Conservation (phyloP, 2,329 filamentous ascomycete genomes). For the Raffaelea deltoideospora region DNA sequence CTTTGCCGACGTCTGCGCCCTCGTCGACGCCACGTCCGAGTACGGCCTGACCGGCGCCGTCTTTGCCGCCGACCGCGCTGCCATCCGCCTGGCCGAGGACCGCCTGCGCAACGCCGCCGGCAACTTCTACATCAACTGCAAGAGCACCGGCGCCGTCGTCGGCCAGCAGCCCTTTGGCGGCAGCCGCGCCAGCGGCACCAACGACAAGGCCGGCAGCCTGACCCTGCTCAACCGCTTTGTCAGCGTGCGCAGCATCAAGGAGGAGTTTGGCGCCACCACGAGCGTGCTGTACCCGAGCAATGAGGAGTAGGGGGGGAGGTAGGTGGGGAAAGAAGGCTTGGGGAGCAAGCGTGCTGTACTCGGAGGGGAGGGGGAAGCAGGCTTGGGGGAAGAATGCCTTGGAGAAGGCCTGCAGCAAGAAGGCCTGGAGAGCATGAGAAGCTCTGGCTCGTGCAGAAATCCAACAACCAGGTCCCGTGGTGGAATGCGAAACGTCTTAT, state of each 20-base stretch:
- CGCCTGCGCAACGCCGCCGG: conserved; percentile 36
- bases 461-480: too few relatives aligned
- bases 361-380: too few relatives aligned
- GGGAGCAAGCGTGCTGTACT: too few relatives aligned
- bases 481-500: too few relatives aligned
- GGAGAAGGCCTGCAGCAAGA: too few relatives aligned
- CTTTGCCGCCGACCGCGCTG: conserved; percentile 31
- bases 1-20: conserved; percentile 35
- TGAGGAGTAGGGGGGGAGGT: conserved; percentile 29
- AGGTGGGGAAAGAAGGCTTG: not conserved
- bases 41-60: conserved; percentile 42
- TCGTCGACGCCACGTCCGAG: conserved; percentile 57
- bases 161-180: conserved; percentile 42
- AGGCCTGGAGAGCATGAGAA: too few relatives aligned
- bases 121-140: conserved; percentile 44
- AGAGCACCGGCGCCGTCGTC: conserved; percentile 39
- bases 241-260: conserved; percentile 40
- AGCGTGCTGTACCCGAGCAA: conserved; percentile 59
- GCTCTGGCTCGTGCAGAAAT: too few relatives aligned
- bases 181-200: conserved; percentile 34
- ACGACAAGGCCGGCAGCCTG: conserved; percentile 40
- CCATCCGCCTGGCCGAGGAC: conserved; percentile 33
- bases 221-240: conserved; percentile 34
- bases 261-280: conserved; percentile 53
- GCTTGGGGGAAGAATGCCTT: too few relatives aligned